Conservation (phyloP, 2,329 filamentous ascomycete species). For the Fusarium brachygibbosum region DNA sequence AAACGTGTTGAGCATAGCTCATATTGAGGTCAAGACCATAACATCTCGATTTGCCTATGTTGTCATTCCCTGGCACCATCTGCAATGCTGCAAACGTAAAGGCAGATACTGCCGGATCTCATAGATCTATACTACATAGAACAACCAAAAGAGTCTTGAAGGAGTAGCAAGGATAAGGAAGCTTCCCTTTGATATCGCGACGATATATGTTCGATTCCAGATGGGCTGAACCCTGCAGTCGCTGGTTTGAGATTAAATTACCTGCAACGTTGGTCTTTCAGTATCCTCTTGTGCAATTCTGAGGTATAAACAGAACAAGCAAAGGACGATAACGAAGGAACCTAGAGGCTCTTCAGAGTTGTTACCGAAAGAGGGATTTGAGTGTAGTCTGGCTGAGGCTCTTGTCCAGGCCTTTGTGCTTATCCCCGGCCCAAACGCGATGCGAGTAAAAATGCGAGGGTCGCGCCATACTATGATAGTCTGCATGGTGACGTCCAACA, state of each 20-base stretch:
- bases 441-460: slow-evolving; percentile 8
- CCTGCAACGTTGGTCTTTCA: slow-evolving; percentile 24
- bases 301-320: background rate
- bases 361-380: background rate
- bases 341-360: background rate
- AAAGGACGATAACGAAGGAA: background rate
- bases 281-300: background rate
- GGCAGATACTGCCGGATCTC: too few relatives aligned
- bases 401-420: background rate
- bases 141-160: too few relatives aligned
- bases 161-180: slow-evolving; percentile 30
- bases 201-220: slow-evolving; percentile 42
- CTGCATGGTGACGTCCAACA: slow-evolving; percentile 3
- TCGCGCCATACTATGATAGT: slow-evolving; percentile 4
- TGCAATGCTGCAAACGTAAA: background rate
- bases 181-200: slow-evolving; percentile 29
- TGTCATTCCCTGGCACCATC: too few relatives aligned
- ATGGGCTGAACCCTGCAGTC: slow-evolving; percentile 18
- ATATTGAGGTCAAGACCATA: background rate
- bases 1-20: slow-evolving; percentile 13
- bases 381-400: slow-evolving; percentile 2
- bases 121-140: too few relatives aligned
- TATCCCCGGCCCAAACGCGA: slow-evolving; percentile 1
- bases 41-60: background rate
- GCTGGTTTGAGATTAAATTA: slow-evolving; percentile 38